Evolutionary conservation across 1,139 yeast species (phyloP).

Genomic region (Magnusiomyces tetraspermus): DNA sequence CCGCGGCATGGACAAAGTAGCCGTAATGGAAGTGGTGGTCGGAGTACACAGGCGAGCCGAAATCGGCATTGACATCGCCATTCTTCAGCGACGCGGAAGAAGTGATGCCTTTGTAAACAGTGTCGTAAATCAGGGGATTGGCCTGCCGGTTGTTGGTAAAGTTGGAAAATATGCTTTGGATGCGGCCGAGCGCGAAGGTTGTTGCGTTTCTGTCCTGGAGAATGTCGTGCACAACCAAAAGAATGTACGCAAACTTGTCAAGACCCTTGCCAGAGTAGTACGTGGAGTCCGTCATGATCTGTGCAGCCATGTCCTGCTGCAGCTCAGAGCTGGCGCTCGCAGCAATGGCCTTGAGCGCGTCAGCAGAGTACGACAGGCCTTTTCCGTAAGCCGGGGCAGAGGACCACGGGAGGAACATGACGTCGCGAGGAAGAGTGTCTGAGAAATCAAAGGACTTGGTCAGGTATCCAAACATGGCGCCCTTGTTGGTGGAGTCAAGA

Average conservation of each 20-base stretch:
- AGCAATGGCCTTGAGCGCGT: constrained; percentile 46
- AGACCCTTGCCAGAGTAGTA: constrained; percentile 53
- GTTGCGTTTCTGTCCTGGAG: constrained; percentile 16
- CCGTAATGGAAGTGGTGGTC: constrained; percentile 76
- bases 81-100: constrained; percentile 38
- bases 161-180: constrained; percentile 47
- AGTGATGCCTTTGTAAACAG: constrained; percentile 55
- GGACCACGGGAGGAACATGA: constrained; percentile 57
- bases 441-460: constrained; percentile 42
- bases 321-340: constrained; percentile 50
- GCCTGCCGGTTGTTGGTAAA: constrained; percentile 44
- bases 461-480: constrained; percentile 52
- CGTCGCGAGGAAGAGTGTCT: constrained; percentile 42
- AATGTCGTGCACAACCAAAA: constrained; percentile 45
- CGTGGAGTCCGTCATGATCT: constrained; percentile 43
- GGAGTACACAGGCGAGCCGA: constrained; percentile 56
- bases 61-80: constrained; percentile 44
- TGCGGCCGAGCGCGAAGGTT: constrained; percentile 36
- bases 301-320: constrained; percentile 44
- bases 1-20: constrained; percentile 64
- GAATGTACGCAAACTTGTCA: constrained; percentile 64
- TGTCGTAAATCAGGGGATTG: constrained; percentile 59
- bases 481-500: constrained; percentile 55
- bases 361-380: constrained; percentile 49
- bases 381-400: constrained; percentile 33